Evolutionary conservation across 1,284 basidiomycete genomes (phyloP).

Genomic region (Leccinum variabile): DNA sequence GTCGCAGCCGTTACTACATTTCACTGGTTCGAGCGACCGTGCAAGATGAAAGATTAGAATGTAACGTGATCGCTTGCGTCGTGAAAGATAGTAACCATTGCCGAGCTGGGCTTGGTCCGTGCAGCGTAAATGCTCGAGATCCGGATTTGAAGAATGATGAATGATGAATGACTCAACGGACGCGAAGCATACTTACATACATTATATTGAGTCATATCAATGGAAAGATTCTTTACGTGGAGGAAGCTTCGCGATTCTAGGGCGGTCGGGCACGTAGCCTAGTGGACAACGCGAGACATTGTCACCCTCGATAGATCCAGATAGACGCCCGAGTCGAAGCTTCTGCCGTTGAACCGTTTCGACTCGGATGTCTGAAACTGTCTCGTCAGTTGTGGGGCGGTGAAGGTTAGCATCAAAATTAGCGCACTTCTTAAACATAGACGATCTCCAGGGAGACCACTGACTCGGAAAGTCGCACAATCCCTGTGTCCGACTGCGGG

Average conservation of each 20-base stretch:
- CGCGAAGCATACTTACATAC: background rate
- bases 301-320: background rate
- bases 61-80: background rate
- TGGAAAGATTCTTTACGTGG: background rate
- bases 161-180: background rate
- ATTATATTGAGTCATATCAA: background rate
- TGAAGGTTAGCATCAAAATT: background rate
- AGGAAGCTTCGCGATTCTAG: background rate
- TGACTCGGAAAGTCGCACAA: background rate
- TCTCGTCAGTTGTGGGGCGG: background rate
- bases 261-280: background rate
- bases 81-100: background rate
- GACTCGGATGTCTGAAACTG: constrained; percentile 3
- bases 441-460: constrained; percentile 2
- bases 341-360: background rate
- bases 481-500: background rate
- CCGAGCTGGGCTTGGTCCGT: background rate
- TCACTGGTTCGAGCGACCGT: background rate
- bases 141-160: background rate
- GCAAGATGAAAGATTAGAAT: background rate
- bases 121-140: background rate
- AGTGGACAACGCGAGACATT: background rate
- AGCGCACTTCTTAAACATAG: background rate
- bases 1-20: background rate
- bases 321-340: background rate